A percentile compares a stretch with the other conserved stretches of the same genome.
These are phyloP conservation scores for Torrubiellomyces zombiae DNA, from an alignment of 2,329 filamentous ascomycete genomes.

Conservation along the genomic window DNA sequence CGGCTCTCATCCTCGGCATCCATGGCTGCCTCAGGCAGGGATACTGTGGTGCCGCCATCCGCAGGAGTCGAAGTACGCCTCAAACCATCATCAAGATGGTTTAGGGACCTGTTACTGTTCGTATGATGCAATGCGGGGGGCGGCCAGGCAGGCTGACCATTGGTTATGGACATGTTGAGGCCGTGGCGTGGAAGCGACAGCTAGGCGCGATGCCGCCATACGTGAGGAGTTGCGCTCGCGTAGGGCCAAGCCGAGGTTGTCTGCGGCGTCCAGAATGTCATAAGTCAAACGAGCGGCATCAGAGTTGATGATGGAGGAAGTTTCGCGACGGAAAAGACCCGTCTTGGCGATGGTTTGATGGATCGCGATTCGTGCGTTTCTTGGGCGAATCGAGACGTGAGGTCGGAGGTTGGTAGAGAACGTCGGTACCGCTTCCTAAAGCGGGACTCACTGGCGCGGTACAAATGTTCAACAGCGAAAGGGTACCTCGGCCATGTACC, in stretches of 20 bases:
- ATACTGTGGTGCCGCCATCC: conserved; percentile 28
- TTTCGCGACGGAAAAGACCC: conserved; percentile 24
- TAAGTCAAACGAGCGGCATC: conserved; percentile 32
- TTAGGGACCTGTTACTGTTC: conserved; percentile 32
- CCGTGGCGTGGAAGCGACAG: conserved; percentile 30
- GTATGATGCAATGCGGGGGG: conserved; percentile 34
- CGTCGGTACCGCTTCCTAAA: conserved; percentile 18
- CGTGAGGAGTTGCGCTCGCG: conserved; percentile 34
- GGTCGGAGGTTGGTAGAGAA: conserved; percentile 32
- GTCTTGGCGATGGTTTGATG: conserved; percentile 33
- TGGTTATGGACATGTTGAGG: conserved; percentile 48
- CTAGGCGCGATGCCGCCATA: conserved; percentile 37
- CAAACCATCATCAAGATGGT: conserved; percentile 43
- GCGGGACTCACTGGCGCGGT: too few relatives aligned
- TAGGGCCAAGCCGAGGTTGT: conserved; percentile 29
- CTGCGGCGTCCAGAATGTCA: conserved; percentile 30
- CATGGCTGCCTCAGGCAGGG: conserved; percentile 43
- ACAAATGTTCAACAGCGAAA: conserved; percentile 8
- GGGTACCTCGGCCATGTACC: conserved; percentile 1
- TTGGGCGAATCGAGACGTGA: conserved; percentile 37
- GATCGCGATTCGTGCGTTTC: conserved; percentile 29
- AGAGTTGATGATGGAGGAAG: conserved; percentile 28
- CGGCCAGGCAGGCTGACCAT: conserved; percentile 49
- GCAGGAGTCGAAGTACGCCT: conserved; percentile 33
- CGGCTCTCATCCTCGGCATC: conserved; percentile 53